Evolutionary conservation across 1,284 basidiomycete genomes (phyloP).

Genomic region (Farysia itapuensis): DNA sequence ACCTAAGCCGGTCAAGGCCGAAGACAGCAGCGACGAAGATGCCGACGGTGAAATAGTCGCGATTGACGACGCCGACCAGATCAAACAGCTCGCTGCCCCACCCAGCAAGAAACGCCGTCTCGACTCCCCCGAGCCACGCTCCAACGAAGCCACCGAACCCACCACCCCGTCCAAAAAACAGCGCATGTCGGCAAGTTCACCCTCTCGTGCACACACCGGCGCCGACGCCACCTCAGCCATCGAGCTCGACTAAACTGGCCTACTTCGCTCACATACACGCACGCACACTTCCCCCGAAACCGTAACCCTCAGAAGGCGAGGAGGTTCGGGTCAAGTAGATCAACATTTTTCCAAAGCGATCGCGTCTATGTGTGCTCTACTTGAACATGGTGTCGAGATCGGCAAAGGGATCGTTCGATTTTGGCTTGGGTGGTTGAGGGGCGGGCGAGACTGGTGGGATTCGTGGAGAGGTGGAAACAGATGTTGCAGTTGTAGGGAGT

Average conservation of each 20-base stretch:
- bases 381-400: conserved; percentile 51
- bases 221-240: conserved; percentile 3
- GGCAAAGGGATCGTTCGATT: conserved; percentile 48
- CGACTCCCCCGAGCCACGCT: not conserved
- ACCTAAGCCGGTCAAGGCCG: not conserved
- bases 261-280: not conserved
- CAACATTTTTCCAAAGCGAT: too few relatives aligned
- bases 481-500: conserved; percentile 35
- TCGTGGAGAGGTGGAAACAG: conserved; percentile 18
- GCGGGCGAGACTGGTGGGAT: conserved; percentile 6
- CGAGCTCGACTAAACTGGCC: conserved; percentile 7
- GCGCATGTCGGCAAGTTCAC: not conserved
- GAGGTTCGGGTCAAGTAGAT: too few relatives aligned
- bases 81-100: not conserved
- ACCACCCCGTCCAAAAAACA: not conserved
- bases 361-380: too few relatives aligned
- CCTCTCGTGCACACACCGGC: too few relatives aligned
- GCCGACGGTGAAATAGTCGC: not conserved
- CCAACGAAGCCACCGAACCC: not conserved
- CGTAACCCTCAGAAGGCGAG: too few relatives aligned
- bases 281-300: too few relatives aligned
- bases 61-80: not conserved
- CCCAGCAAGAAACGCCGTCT: conserved; percentile 10
- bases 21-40: conserved; percentile 4
- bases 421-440: conserved; percentile 14